Conservation (phyloP, 345 rosid genomes). For the Raphanus sativus region DNA sequence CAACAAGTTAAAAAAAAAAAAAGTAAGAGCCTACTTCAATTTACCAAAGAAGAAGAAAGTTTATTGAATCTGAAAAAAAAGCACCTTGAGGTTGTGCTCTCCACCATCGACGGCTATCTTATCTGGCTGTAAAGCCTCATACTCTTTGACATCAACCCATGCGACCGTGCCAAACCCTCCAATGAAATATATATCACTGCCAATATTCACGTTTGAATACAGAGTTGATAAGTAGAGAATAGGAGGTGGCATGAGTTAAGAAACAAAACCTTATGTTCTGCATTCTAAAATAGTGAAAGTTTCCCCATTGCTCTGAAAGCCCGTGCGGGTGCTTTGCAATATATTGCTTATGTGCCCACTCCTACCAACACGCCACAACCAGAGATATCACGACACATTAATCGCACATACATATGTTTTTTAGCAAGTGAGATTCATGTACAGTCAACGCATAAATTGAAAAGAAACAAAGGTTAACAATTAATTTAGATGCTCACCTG, state of each 20-base stretch:
- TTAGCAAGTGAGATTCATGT: neutral
- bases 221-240: neutral
- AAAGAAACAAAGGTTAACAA: neutral
- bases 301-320: conserved; percentile 94
- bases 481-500: conserved; percentile 48
- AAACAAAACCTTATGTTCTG: conserved; percentile 76
- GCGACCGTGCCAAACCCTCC: conserved; percentile 99
- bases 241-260: neutral
- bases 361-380: conserved; percentile 50
- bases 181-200: conserved; percentile 92
- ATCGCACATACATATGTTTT: neutral
- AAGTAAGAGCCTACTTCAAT: conserved; percentile 1
- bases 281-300: conserved; percentile 95
- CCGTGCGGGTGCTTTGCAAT: conserved; percentile 88
- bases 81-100: conserved; percentile 84
- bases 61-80: neutral
- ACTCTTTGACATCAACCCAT: conserved; percentile 95
- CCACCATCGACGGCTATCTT: conserved; percentile 95
- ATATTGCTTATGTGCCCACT: conserved; percentile 97
- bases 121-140: conserved; percentile 78
- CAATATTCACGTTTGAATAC: neutral
- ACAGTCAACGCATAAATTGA: neutral
- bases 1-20: neutral
- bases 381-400: neutral
- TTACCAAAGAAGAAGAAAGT: no score